A percentile compares a stretch with the other conserved stretches of the same genome.
Conservation (phyloP, 805 yeast species). For the Pichia scutulata region DNA sequence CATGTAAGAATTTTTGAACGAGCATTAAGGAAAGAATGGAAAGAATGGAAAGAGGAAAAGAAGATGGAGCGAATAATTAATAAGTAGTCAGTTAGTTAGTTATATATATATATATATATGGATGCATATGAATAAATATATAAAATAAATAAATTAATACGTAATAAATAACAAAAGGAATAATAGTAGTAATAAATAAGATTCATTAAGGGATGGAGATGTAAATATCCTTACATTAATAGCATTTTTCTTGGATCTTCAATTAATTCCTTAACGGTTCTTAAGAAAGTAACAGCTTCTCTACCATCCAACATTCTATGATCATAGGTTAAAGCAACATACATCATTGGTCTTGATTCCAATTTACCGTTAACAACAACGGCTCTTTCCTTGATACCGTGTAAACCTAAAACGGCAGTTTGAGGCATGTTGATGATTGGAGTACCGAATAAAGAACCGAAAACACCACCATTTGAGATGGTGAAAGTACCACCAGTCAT, state of each 20-base stretch:
- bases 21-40: neutral
- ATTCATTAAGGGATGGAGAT: neutral
- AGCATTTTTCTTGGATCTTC: slow-evolving; percentile 99
- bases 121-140: too few relatives aligned
- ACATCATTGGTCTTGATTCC: slow-evolving; percentile 99
- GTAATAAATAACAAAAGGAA: neutral
- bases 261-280: slow-evolving; percentile 90
- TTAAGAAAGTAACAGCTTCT: slow-evolving; percentile 95
- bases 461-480: slow-evolving; percentile 98
- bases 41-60: neutral
- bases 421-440: slow-evolving; percentile 98
- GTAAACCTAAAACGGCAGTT: slow-evolving; percentile 95
- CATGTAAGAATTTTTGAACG: neutral
- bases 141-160: neutral
- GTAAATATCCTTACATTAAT: slow-evolving; percentile 29
- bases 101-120: too few relatives aligned
- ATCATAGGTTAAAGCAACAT: slow-evolving; percentile 95
- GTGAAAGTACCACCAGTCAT: slow-evolving; percentile 99
- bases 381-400: slow-evolving; percentile 96
- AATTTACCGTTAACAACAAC: slow-evolving; percentile 86
- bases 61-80: too few relatives aligned
- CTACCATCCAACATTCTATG: slow-evolving; percentile 98
- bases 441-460: slow-evolving; percentile 95
- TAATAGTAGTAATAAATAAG: neutral
- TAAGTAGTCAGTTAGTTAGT: too few relatives aligned